Base-by-base conservation (phyloP, 768 basidiomycete genomes). In the Pulveroboletus sp. region DNA sequence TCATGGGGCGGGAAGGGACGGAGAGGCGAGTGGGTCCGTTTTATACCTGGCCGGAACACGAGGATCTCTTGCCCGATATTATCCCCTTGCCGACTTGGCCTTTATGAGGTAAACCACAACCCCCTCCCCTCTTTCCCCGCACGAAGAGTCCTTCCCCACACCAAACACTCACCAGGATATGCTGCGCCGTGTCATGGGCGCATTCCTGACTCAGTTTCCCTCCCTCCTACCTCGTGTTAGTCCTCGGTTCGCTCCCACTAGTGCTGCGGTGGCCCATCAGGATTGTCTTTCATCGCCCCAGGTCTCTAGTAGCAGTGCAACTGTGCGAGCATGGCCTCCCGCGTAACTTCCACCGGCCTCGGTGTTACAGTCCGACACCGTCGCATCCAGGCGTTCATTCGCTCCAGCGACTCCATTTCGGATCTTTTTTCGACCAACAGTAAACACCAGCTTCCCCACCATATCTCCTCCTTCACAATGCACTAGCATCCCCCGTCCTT, bases 1-100 rank as follows among this genome's bases (percentile, higher is more conserved):
- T 80, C 79, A 81, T 81, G 54, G 32, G 45, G 17, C 24, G 53
- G 47, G 38, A 37, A 23, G 41, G 34, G 26, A 45, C 48, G 48
- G 62, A 43, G 29, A 40, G 47, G 35, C 35, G 35, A 47, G 40
- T 38, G 27, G 41, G 22, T 16, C 24, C 13, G 29, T 32, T 48
- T 61, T 56, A 56, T 64, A 61, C 30, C 30, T 45, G 31, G 45
- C 37, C 24, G 4, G 8, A 4, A n/a, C 45, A 45, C 38, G 47
- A 48, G 45, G 53, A 42, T 36, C 34, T 35, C 34, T 35, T 19
- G 6, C 27, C 27, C 27, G 27, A 29, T 29, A n/a, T n/a, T 29
- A 11, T 29, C 27, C 27, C 27, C 12, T 31, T 31, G 31, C 36
- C 20, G 20, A n/a, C 34, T 19, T n/a, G 16, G n/a, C 6, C 13